Evolutionary conservation across 139 green algal genomes (phyloP), one percentile per base, ranked within the genome.

Genomic region (Diplosphaera chodatii): DNA sequence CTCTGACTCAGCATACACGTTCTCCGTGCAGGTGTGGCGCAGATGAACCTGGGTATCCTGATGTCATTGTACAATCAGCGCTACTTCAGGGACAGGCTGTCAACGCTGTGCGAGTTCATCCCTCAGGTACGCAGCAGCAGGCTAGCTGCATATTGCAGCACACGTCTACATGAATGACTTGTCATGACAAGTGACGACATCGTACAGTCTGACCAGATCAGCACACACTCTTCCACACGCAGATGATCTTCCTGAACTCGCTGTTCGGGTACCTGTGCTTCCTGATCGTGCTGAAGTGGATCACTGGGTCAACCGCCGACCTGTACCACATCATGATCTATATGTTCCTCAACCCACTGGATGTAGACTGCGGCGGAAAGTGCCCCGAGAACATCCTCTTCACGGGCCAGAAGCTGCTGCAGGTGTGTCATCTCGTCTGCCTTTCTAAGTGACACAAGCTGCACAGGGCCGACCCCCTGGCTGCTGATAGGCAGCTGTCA

Each of bases 301-400:
- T 77, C n/a, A 87, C 76, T 0, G 91, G 89, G 59, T 87, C 78
- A 18, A 86, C 66, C 13, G 88, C 91, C 6, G 95, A 99, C 82
- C 88, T 99, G 40, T 99, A 99, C 82, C 90, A 97, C 75, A 86
- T 97, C 59, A 89, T 99, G 82, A 99, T 99, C 85, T 93, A 96
- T 89, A 98, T 99, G 95, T 99, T 99, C 86, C 88, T 99, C 15
- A 76, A 64, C 16, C 94, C 94, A 5, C 73, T 74, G 6, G 77
- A 74, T 66, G 84, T 78, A 70, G 59, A 72, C 55, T 55, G 37
- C 64, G 67, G 63, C 4, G 82, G 74, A 59, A 55, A 65, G 23
- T 92, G 87, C 74, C 78, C 75, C 0, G 87, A 91, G 77, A 93
- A 92, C 74, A 27, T 77, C 6, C 78, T 93, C 78, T 93, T 87